Base-by-base conservation (phyloP, 2,329 filamentous ascomycete species). In the Pseudogymnoascus sp. region DNA sequence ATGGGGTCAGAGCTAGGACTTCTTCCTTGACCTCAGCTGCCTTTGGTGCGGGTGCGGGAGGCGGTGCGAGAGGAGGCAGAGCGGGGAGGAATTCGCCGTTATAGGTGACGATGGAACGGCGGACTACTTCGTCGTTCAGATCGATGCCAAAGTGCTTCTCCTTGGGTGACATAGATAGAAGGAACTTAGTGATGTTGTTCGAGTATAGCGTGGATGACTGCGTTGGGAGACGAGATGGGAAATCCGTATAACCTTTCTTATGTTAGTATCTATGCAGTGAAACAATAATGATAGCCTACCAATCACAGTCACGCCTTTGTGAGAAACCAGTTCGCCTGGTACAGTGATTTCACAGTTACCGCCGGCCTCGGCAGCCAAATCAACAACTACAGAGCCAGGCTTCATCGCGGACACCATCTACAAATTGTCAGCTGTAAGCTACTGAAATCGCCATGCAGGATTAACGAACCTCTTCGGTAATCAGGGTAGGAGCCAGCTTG, bases 191-290 rank as follows among this genome's bases (percentile, higher is more conserved):
- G 69, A 96, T 92, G 72, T 96, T 96, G 81, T 96, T 96, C 2
- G 90, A 94, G 75, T 96, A 96, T 19, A 96, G 78, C 0, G 90
- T 95, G 0, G 91, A 95, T 0, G 91, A 91, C 73, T 96, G 92
- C 0, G 91, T 95, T 0, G 92, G 91, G 1, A 96, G 80, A 52
- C 91, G 84, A 33, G 91, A 95, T 0, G 92, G 91, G 28, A 96
- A 80, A 74, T 96, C 91, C 45, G 91, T 95, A 73, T 95, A 96
- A 35, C 89, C 84, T 85, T 6, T 33, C 12, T 41, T 4, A 16
- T 60, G 68, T 77, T 33, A 77, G 49, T 22, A 3, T 55, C 1
- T 55, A 55, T 55, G 28, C 16, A 45, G 25, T 36, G 19, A 9
- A 4, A 61, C 6, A 35, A 9, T 0, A 8, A 6, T 3, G 5